phyloP scores from a whole-genome alignment of 1,284 basidiomycete genomes.

The Cryptococcus jaspeensis region DNA sequence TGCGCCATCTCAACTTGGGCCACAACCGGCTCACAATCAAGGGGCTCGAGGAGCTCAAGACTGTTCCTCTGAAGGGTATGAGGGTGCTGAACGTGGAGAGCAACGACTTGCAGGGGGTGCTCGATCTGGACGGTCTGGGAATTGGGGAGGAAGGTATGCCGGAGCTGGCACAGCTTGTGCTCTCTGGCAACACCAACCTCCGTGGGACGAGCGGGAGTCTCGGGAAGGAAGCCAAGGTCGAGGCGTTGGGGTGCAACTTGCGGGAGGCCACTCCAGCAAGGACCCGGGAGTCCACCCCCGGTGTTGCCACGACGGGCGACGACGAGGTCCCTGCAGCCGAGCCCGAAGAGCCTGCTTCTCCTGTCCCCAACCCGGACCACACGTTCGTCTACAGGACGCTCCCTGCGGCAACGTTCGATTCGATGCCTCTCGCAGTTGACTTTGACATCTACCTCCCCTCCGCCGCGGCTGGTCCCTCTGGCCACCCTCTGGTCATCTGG shows the following conservation, averaged over 20 bases:
- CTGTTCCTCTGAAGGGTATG: conserved; percentile 17
- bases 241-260: conserved; percentile 30
- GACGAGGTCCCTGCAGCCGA: conserved; percentile 10
- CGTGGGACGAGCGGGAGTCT: conserved; percentile 25
- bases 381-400: conserved; percentile 35
- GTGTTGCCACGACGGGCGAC: conserved; percentile 1
- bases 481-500: conserved; percentile 45
- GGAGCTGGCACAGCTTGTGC: conserved; percentile 26
- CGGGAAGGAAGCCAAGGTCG: conserved; percentile 21
- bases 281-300: background rate
- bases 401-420: conserved; percentile 47
- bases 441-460: conserved; percentile 47
- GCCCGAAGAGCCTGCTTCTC: conserved; percentile 5
- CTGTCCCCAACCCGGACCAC: conserved; percentile 32
- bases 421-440: conserved; percentile 40
- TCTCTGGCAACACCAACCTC: conserved; percentile 30
- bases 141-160: conserved; percentile 25
- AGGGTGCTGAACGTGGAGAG: conserved; percentile 34
- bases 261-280: conserved; percentile 4
- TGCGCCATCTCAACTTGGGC: conserved; percentile 37
- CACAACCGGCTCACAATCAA: conserved; percentile 33
- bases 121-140: conserved; percentile 24
- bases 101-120: conserved; percentile 32
- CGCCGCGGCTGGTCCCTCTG: conserved; percentile 8
- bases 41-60: conserved; percentile 20